Percentiles rank a stretch among this genome's conserved stretches.
Conservation (phyloP, 2,329 filamentous ascomycete species). For the Cylindrodendrum hubeiense region DNA sequence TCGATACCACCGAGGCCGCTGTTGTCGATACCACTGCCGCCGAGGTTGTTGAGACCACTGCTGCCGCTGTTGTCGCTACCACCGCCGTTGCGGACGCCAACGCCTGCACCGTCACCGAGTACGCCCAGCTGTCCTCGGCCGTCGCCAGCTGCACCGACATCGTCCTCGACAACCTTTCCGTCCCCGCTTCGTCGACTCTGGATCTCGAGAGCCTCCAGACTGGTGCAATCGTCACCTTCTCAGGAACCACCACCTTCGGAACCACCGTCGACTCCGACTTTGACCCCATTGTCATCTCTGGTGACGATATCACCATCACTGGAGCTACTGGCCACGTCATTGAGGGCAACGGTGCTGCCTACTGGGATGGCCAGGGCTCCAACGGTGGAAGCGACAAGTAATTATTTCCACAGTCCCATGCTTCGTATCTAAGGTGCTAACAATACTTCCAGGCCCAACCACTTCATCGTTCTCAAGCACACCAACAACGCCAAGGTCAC, state of each 20-base stretch:
- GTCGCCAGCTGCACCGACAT: slow-evolving; percentile 27
- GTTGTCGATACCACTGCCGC: neutral
- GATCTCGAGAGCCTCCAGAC: slow-evolving; percentile 26
- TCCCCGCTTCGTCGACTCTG: slow-evolving; percentile 23
- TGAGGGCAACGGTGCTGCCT: slow-evolving; percentile 65
- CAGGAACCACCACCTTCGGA: slow-evolving; percentile 25
- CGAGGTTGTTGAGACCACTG: neutral
- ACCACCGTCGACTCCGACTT: slow-evolving; percentile 25
- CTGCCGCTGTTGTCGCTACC: neutral
- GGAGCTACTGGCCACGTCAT: slow-evolving; percentile 63
- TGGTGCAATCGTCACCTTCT: slow-evolving; percentile 22
- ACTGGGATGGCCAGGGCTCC: slow-evolving; percentile 70
- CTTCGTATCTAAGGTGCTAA: neutral
- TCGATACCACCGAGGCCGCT: neutral
- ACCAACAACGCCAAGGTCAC: slow-evolving; percentile 48
- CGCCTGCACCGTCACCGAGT: slow-evolving; percentile 24
- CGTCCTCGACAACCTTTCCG: slow-evolving; percentile 19
- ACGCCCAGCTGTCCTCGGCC: slow-evolving; percentile 22
- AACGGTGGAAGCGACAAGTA: slow-evolving; percentile 70
- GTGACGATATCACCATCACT: slow-evolving; percentile 64
- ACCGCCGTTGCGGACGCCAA: slow-evolving; percentile 11
- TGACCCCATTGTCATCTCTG: slow-evolving; percentile 64
- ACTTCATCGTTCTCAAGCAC: slow-evolving; percentile 63
- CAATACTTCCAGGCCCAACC: slow-evolving; percentile 48
- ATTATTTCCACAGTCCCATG: neutral